phyloP scores from a whole-genome alignment of 192 early-diverging fungal genomes.

The Mortierella antarctica region DNA sequence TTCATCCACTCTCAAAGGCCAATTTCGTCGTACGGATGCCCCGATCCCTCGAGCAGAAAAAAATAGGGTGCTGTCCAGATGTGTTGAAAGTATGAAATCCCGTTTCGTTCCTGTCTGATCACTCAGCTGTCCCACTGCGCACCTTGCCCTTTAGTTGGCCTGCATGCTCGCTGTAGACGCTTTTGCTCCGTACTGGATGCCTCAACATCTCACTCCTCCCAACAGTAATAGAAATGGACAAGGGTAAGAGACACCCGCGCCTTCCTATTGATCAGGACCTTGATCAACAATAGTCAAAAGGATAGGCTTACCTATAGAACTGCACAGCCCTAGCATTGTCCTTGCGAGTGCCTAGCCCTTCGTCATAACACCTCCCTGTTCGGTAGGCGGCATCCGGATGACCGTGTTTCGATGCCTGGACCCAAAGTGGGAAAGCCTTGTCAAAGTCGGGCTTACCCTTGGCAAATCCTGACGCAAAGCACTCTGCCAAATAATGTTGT shows the following conservation, averaged over 20 bases:
- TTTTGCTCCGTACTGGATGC: too few relatives aligned
- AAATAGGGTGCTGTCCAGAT: too few relatives aligned
- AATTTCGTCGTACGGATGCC: too few relatives aligned
- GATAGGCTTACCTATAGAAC: slow-evolving; percentile 70
- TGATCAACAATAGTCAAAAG: background rate
- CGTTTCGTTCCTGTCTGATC: too few relatives aligned
- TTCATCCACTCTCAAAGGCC: too few relatives aligned
- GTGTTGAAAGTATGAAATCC: too few relatives aligned
- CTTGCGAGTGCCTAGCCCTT: slow-evolving; percentile 73
- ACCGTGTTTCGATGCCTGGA: slow-evolving; percentile 75
- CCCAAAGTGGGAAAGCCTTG: slow-evolving; percentile 75
- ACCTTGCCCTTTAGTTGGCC: too few relatives aligned
- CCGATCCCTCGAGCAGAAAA: too few relatives aligned
- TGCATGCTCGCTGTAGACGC: too few relatives aligned
- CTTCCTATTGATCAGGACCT: background rate
- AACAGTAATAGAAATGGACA: background rate
- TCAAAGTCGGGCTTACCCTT: slow-evolving; percentile 76
- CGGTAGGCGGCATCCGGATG: slow-evolving; percentile 75
- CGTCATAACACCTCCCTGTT: slow-evolving; percentile 74
- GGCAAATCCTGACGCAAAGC: slow-evolving; percentile 73
- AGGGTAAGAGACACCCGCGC: background rate
- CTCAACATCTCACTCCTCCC: too few relatives aligned
- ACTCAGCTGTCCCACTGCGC: too few relatives aligned
- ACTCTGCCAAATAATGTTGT: slow-evolving; percentile 78
- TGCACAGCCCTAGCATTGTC: slow-evolving; percentile 69